Evolutionary conservation across 345 rosid species (phyloP).

Genomic region (Brassica juncea): DNA sequence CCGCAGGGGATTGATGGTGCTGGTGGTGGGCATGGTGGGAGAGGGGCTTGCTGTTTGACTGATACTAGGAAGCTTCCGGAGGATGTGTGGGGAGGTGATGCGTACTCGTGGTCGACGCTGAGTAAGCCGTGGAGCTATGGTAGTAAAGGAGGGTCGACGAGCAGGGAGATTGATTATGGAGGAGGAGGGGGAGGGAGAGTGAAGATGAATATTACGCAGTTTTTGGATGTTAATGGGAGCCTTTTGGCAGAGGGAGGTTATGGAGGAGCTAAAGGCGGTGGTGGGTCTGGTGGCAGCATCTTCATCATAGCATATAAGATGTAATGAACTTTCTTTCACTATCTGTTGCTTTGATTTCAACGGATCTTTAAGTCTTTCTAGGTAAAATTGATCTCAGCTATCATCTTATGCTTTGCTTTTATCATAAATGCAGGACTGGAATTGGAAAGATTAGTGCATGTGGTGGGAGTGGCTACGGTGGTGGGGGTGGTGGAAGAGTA

Average conservation of each 20-base stretch:
- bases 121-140: slow-evolving; percentile 80
- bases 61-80: slow-evolving; percentile 73
- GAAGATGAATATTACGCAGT: slow-evolving; percentile 50
- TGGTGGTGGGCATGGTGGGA: slow-evolving; percentile 98
- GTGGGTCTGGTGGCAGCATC: slow-evolving; percentile 97
- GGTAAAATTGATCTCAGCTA: slow-evolving; percentile 26
- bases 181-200: slow-evolving; percentile 94
- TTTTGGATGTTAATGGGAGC: slow-evolving; percentile 64
- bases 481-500: slow-evolving; percentile 99
- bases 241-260: slow-evolving; percentile 83
- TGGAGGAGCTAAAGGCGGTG: slow-evolving; percentile 90
- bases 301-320: slow-evolving; percentile 67
- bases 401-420: slow-evolving; percentile 33
- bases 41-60: slow-evolving; percentile 84
- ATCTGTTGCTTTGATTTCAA: slow-evolving; percentile 12
- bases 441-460: slow-evolving; percentile 89
- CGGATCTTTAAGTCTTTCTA: slow-evolving; percentile 8
- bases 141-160: slow-evolving; percentile 86
- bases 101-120: slow-evolving; percentile 86
- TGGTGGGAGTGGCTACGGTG: slow-evolving; percentile 96
- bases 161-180: slow-evolving; percentile 80
- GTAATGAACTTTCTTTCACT: slow-evolving; percentile 51
- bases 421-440: slow-evolving; percentile 89
- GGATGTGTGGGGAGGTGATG: slow-evolving; percentile 99
- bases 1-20: slow-evolving; percentile 87